Percentiles rank a stretch among this genome's conserved stretches.
Conservation (phyloP, 1,284 basidiomycete species). For the Volvariella volvacea region DNA sequence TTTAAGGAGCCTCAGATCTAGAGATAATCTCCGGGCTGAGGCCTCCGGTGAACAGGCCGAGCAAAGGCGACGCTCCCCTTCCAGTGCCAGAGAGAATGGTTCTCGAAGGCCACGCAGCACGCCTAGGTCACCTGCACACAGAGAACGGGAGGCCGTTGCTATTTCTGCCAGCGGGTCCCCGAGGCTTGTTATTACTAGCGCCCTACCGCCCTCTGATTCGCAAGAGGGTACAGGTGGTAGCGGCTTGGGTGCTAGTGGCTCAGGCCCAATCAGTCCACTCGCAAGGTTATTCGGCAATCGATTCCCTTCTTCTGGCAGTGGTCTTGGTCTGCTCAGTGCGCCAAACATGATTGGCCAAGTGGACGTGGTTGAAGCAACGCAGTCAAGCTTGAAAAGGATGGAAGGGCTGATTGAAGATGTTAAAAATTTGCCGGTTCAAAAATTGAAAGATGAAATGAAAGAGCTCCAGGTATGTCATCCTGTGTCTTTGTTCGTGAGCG, state of each 20-base stretch:
- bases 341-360: too few relatives aligned
- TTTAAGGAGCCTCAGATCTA: conserved; percentile 34
- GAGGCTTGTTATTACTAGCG: conserved; percentile 1
- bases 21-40: conserved; percentile 25
- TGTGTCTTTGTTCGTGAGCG: too few relatives aligned
- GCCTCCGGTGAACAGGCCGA: background rate
- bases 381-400: conserved; percentile 43
- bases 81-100: background rate
- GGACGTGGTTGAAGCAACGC: conserved; percentile 19
- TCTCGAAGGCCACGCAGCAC: background rate
- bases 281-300: conserved; percentile 40
- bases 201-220: background rate
- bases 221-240: too few relatives aligned
- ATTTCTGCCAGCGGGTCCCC: background rate
- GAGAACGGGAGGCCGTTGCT: background rate
- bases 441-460: conserved; percentile 70
- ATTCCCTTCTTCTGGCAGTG: conserved; percentile 12
- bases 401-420: conserved; percentile 59
- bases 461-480: conserved; percentile 71
- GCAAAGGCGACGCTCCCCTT: conserved; percentile 5
- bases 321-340: conserved; percentile 15
- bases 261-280: conserved; percentile 37
- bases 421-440: conserved; percentile 52
- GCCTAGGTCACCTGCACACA: background rate
- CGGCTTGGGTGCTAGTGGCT: too few relatives aligned